Percentiles rank a stretch among this genome's conserved stretches.
Conservation (phyloP, 345 rosid species). For the Hirschfeldia incana region DNA sequence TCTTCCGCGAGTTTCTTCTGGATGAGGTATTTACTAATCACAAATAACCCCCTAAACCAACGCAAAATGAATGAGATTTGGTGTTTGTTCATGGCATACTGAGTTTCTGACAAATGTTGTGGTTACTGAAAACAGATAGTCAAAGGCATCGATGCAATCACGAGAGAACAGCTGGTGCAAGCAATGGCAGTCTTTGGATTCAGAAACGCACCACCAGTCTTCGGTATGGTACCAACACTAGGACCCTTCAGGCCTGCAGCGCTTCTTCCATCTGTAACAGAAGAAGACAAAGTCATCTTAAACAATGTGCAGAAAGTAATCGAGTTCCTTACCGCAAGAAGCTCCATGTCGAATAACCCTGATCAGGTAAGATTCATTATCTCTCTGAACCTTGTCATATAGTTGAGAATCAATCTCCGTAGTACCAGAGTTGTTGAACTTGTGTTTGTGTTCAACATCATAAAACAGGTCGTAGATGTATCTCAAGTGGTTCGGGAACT, state of each 20-base stretch:
- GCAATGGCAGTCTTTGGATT: constrained; percentile 66
- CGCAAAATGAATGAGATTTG: not conserved
- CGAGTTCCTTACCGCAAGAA: constrained; percentile 76
- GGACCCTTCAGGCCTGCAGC: constrained; percentile 78
- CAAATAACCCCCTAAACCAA: not conserved
- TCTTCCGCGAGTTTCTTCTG: constrained; percentile 89
- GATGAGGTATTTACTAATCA: constrained; percentile 68
- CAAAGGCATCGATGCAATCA: constrained; percentile 89
- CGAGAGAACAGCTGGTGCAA: constrained; percentile 87
- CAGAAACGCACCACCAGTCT: constrained; percentile 61
- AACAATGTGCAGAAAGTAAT: constrained; percentile 75
- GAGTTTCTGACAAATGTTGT: not conserved
- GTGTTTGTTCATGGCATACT: not conserved
- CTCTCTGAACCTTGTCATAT: not conserved
- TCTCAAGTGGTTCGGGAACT: constrained; percentile 57
- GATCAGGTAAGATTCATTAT: constrained; percentile 51
- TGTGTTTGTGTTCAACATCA: not conserved
- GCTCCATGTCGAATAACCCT: constrained; percentile 55
- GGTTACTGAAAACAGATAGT: constrained; percentile 60
- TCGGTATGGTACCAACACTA: constrained; percentile 76
- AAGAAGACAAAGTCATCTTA: constrained; percentile 75
- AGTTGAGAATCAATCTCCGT: not conserved
- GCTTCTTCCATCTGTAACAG: constrained; percentile 74
- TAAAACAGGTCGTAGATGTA: constrained; percentile 54
- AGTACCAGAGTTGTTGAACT: not conserved